A percentile compares a stretch with the other conserved stretches of the same genome.
phyloP scores from a whole-genome alignment of 257 asterid genomes.

The Scutellaria barbata region DNA sequence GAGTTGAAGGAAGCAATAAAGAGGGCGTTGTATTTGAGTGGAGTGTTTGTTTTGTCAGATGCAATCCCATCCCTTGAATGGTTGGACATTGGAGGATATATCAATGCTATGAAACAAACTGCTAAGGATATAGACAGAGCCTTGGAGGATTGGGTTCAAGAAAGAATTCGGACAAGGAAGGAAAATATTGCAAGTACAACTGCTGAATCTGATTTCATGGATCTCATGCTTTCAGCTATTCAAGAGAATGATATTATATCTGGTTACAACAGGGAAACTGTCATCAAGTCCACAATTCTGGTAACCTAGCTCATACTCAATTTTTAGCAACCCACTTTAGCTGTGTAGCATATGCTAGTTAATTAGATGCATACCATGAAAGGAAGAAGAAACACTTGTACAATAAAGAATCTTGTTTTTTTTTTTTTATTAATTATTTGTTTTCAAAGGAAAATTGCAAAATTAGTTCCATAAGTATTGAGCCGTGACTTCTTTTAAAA shows the following conservation, averaged over 20 bases:
- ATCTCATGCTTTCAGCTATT: constrained; percentile 53
- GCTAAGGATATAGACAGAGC: constrained; percentile 47
- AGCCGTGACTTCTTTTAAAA: no score
- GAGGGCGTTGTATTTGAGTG: constrained; percentile 48
- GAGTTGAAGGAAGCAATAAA: constrained; percentile 46
- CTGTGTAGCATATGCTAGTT: no score
- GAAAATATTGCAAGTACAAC: background rate
- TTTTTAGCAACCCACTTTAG: no score
- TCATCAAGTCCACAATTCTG: constrained; percentile 60
- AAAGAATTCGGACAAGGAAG: constrained; percentile 41
- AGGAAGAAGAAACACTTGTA: no score
- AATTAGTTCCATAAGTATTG: no score
- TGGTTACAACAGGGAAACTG: constrained; percentile 42
- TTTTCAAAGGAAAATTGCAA: no score
- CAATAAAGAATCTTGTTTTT: no score
- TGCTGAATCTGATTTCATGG: constrained; percentile 47
- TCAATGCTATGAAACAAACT: constrained; percentile 51
- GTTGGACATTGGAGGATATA: constrained; percentile 64
- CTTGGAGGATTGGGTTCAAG: constrained; percentile 52
- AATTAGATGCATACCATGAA: no score
- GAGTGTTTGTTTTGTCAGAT: constrained; percentile 60
- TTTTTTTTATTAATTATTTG: no score
- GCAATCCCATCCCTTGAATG: constrained; percentile 58
- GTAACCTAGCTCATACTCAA: constrained; percentile 28
- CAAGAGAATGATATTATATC: constrained; percentile 34